phyloP scores from a whole-genome alignment of 495 filamentous ascomycete species.

The Hypoxylon lenormandii region DNA sequence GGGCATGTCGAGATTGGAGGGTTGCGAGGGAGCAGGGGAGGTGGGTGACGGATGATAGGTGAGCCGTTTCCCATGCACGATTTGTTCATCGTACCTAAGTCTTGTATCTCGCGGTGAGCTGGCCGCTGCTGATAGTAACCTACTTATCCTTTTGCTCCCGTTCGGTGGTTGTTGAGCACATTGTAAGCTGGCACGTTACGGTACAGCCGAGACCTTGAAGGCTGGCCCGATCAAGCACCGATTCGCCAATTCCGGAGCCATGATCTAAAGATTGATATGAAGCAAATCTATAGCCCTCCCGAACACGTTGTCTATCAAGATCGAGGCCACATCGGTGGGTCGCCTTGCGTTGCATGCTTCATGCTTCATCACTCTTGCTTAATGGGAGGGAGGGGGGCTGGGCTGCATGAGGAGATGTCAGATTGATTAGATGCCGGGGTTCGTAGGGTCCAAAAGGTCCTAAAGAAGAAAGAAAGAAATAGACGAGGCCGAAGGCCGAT shows the following conservation, averaged over 20 bases:
- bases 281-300: conserved; percentile 16
- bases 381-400: not conserved
- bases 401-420: conserved; percentile 24
- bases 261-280: conserved; percentile 36
- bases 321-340: conserved; percentile 32
- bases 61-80: conserved; percentile 16
- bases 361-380: conserved; percentile 21
- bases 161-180: conserved; percentile 13
- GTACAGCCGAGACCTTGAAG: conserved; percentile 14
- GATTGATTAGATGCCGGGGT: conserved; percentile 16
- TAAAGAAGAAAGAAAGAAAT: conserved; percentile 11
- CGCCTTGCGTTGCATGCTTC: conserved; percentile 16
- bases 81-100: conserved; percentile 31
- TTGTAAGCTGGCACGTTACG: conserved; percentile 13
- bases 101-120: conserved; percentile 11
- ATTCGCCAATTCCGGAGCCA: conserved; percentile 37
- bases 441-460: not conserved
- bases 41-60: not conserved
- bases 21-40: conserved; percentile 17
- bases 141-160: conserved; percentile 14
- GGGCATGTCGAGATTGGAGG: conserved; percentile 12
- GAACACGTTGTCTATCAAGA: conserved; percentile 42
- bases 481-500: conserved; percentile 9
- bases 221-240: conserved; percentile 35
- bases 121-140: conserved; percentile 14